Base-by-base conservation (phyloP, 495 filamentous ascomycete species). In the Penicillium cinerascens region DNA sequence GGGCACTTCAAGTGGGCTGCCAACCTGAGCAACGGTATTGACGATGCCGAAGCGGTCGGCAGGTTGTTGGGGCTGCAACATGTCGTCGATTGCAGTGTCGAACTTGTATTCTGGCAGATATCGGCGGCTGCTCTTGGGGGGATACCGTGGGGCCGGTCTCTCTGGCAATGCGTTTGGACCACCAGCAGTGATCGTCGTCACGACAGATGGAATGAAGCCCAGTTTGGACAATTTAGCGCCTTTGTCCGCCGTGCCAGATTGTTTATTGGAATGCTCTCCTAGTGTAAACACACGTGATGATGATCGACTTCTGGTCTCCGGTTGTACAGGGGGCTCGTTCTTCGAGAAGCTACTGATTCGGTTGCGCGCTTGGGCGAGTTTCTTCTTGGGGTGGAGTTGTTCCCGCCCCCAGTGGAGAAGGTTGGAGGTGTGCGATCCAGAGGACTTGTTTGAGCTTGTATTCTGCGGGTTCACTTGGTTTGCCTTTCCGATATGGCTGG, bases 1-100 rank as follows among this genome's bases (percentile, higher is more conserved):
- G 3, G 52, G 52, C 26, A 55, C 68, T 42, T 42, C 73, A 17
- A 60, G 61, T 15, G 27, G 40, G 33, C 40, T 47, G 15, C 78
- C 75, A 11, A 74, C 78, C 3, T 82, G 76, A n/a, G 82, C 81
- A 25, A 38, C 26, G 26, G 61, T 86, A 86, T 3, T 90, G 15
- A 86, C 86, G 42, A 83, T 71, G 65, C 85, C 90, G 72, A 89
- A 90, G 37, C 86, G 87, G 47, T 87, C 91, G 0, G 66, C 61
- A 7, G 83, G 86, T 44, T 85, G 76, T 20, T 65, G 52, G 33
- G 61, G 49, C 22, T 71, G 49, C 45, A 67, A 60, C 42, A 75
- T 49, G 38, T 63, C 62, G 35, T 53, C 55, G 13, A 67, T 44
- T 9, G 52, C 40, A 27, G 51, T 35, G 43, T 61, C 55, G 38